These are phyloP conservation scores for Aquilaria malaccensis DNA, from an alignment of 345 rosid genomes.

Conservation along the genomic window DNA sequence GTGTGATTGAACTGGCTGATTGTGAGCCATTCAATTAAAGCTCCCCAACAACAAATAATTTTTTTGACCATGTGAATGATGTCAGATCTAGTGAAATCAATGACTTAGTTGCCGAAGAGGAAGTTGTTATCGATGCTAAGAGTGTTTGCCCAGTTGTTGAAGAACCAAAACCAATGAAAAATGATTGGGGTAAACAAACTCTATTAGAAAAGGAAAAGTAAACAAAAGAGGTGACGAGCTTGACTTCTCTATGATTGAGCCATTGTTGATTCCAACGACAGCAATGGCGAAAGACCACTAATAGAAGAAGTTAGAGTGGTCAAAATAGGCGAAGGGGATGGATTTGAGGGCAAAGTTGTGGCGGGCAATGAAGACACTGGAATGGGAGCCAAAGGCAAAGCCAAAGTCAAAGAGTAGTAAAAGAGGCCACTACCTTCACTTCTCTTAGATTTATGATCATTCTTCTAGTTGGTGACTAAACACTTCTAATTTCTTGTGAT, in stretches of 20 bases:
- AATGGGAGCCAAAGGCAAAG: conserved; percentile 76
- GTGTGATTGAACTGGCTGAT: conserved; percentile 48
- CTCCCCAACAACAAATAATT: conserved; percentile 72
- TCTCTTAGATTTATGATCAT: no score
- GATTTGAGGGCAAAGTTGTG: conserved; percentile 55
- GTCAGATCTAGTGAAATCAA: conserved; percentile 73
- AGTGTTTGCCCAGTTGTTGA: conserved; percentile 81
- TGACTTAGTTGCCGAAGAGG: conserved; percentile 58
- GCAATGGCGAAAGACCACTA: conserved; percentile 97
- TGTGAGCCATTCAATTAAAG: conserved; percentile 66
- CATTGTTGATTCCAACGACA: conserved; percentile 88
- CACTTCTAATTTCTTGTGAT: no score
- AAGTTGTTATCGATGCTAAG: conserved; percentile 19
- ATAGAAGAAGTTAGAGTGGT: conserved; percentile 71
- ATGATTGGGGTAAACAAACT: conserved; percentile 84
- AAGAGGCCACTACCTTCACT: conserved; percentile 48
- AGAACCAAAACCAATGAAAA: conserved; percentile 88
- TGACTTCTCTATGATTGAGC: conserved; percentile 87
- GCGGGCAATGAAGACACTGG: conserved; percentile 70
- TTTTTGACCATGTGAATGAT: conserved; percentile 82
- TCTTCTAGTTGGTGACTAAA: no score
- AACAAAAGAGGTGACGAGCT: conserved; percentile 70
- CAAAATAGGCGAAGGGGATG: conserved; percentile 20
- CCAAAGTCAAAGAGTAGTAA: conserved; percentile 89
- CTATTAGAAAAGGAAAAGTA: conserved; percentile 76